Evolutionary conservation across 192 early-diverging fungal genomes (phyloP), one percentile per base, ranked within the genome.

Genomic region (Coemansia erecta): DNA sequence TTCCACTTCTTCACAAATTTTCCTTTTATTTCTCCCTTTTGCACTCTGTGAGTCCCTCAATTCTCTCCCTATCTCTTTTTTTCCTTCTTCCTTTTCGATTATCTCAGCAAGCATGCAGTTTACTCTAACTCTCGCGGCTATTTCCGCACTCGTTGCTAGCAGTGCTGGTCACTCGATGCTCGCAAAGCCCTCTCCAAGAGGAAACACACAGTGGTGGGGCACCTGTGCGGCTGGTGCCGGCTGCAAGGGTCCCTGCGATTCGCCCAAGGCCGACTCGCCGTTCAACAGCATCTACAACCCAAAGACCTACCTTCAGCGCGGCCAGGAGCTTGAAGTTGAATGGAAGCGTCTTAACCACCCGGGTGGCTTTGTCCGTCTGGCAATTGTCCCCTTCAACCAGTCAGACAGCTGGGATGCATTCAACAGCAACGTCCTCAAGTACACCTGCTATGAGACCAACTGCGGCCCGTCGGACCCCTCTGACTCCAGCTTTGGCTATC

Each of bases 331-430:
- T 8, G 64, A 66, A 3, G 72, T 86, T 43, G 43, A 58, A 22
- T 86, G 85, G 85, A 58, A 70, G 23, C 74, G 85, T 15, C 70
- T 78, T 56, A 86, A 86, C 73, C 85, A 86, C 53, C 85, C 85
- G 0, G 83, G 83, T 13, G 85, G 85, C 8, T 86, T 86, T 56
- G 83, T 86, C 39, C 85, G 85, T 13, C 65, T 84, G 44, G 68
- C 80, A 19, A 81, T 86, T 72, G 83, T 82, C 15, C 82, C 83
- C 9, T 83, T 84, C 69, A 66, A 82, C 65, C 64, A 80, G 46
- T 84, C 83, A n/a, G 82, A 84, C 53, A 67, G 66, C 66, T 84
- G 82, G 83, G 50, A 58, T 12, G 77, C 82, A 10, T 86, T 86
- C 58, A 81, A 86, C 60, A 66, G 74, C 46, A 68, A 74, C 44